These are phyloP conservation scores for Prasinococcaceae sp. DNA, from an alignment of 139 green algal genomes.

Conservation along the genomic window DNA sequence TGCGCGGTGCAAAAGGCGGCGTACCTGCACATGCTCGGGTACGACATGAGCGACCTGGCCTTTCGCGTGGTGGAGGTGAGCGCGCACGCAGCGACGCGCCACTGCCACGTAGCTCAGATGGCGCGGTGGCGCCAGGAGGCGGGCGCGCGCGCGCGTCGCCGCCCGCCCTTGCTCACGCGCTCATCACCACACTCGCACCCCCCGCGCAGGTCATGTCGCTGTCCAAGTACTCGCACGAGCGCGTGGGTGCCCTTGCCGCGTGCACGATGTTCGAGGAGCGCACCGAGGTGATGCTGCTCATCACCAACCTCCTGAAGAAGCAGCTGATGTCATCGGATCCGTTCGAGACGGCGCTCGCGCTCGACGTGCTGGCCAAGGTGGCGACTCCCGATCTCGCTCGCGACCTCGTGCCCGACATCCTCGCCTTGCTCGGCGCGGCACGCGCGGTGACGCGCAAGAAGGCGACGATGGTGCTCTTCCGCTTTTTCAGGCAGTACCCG, in stretches of 20 bases:
- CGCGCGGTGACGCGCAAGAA: constrained; percentile 5
- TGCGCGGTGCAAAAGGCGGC: constrained; percentile 31
- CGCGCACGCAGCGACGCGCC: too few relatives aligned
- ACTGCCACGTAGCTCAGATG: too few relatives aligned
- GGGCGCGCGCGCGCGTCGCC: too few relatives aligned
- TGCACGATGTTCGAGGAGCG: constrained; percentile 24
- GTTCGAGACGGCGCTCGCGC: constrained; percentile 23
- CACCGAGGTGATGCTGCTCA: constrained; percentile 30
- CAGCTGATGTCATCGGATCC: constrained; percentile 21
- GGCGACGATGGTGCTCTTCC: constrained; percentile 6
- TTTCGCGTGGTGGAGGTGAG: constrained; percentile 34
- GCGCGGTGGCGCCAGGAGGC: too few relatives aligned
- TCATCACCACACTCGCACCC: too few relatives aligned
- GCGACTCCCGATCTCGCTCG: constrained; percentile 30
- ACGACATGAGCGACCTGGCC: constrained; percentile 26
- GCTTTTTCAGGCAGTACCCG: constrained; percentile 8
- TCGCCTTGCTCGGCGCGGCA: constrained; percentile 18
- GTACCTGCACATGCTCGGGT: constrained; percentile 33
- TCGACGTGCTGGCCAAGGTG: constrained; percentile 26
- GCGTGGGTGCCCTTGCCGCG: constrained; percentile 27
- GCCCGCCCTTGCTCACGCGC: too few relatives aligned
- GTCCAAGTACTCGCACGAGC: constrained; percentile 10
- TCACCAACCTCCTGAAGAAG: constrained; percentile 34
- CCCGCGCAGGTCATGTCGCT: too few relatives aligned
- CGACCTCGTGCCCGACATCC: constrained; percentile 32